Evolutionary conservation across 129 eudicot genomes (phyloP), one percentile per base, ranked within the genome.

Genomic region (Centaurea solstitialis): DNA sequence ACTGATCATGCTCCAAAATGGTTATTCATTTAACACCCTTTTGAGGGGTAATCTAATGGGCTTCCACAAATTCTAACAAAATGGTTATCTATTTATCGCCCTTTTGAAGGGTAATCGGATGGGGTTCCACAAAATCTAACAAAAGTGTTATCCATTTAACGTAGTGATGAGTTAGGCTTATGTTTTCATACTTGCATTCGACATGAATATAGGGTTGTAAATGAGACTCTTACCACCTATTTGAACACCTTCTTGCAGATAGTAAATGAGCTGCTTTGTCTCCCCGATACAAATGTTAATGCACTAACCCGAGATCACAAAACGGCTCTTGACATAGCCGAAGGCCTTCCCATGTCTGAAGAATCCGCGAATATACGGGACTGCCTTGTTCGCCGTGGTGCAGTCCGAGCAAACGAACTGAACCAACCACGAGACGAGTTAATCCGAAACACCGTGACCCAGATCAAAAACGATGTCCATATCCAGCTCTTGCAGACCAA

Each of bases 271-370:
- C 84, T 92, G 73, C 82, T 94, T 62, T 62, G 72, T 38, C 89
- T 94, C 23, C 97, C 92, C 3, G 96, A 92, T 76, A 90, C 87
- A 18, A 90, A 91, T 70, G 94, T 92, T n/a, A 91, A 95, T 75
- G 94, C 94, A 33, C 83, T 91, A 21, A 92, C 88, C 71, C 76
- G 92, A 82, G 94, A 86, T 79, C 93, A 87, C 78, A 89, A 92
- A 86, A 95, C 99, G 6, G 92, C 98, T 65, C 94, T 95, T 5
- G 98, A 95, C 89, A 92, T 93, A 72, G 97, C 96, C n/a, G 96
- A 92, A 87, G 88, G 86, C 15, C 97, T 90, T 81, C 87, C 92
- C 75, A 62, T 86, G 59, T 94, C 96, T 4, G 93, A 94, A 81
- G 92, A 88, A 61, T 78, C 90, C 6, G 28, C 86, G 8, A 96